These are phyloP conservation scores for Suhomyces choctaworum DNA, from an alignment of 1,139 yeast genomes.

Conservation along the genomic window DNA sequence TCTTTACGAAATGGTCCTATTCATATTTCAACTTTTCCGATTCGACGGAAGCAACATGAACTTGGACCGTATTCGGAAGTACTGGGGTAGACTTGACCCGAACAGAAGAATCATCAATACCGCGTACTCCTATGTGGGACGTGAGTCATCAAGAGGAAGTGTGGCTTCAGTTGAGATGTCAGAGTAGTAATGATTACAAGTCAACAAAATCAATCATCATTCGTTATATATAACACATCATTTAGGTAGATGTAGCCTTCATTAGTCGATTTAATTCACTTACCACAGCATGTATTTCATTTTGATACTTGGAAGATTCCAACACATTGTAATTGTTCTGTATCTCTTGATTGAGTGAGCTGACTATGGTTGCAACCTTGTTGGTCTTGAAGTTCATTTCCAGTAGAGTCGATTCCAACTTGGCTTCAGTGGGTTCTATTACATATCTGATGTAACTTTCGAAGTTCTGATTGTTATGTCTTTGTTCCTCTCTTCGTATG, in stretches of 20 bases:
- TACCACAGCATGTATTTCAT: slow-evolving; percentile 24
- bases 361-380: slow-evolving; percentile 12
- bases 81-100: slow-evolving; percentile 50
- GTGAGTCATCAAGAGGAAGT: slow-evolving; percentile 24
- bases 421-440: slow-evolving; percentile 15
- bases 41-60: slow-evolving; percentile 46
- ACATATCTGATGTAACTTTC: slow-evolving; percentile 10
- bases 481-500: slow-evolving; percentile 18
- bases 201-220: too few relatives aligned
- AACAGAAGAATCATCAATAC: slow-evolving; percentile 39
- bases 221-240: too few relatives aligned
- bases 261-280: slow-evolving; percentile 21
- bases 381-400: slow-evolving; percentile 11
- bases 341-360: slow-evolving; percentile 7
- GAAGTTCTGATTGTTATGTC: slow-evolving; percentile 10
- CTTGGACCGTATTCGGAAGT: slow-evolving; percentile 43
- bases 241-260: too few relatives aligned
- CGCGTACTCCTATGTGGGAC: slow-evolving; percentile 41
- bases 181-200: neutral
- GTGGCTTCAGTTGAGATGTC: slow-evolving; percentile 11
- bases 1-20: slow-evolving; percentile 33
- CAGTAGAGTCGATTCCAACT: slow-evolving; percentile 11
- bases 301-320: slow-evolving; percentile 19
- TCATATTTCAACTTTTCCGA: slow-evolving; percentile 33
- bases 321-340: slow-evolving; percentile 6